A percentile compares a stretch with the other conserved stretches of the same genome.
Conservation (phyloP, 805 yeast species). For the Saturnispora sanitii region DNA sequence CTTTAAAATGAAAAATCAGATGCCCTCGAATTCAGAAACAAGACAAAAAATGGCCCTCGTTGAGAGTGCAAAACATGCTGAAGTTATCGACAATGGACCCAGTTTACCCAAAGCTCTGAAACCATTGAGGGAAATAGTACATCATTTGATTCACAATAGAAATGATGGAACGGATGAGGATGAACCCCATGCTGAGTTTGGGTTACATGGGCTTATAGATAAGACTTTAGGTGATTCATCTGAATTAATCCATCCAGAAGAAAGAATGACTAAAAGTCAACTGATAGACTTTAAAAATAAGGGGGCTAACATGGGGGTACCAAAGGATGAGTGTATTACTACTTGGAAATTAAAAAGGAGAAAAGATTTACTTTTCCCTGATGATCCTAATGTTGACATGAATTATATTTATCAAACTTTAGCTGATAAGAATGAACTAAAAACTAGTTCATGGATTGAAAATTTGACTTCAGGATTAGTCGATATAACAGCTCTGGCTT, state of each 20-base stretch:
- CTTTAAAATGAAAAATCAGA: neutral
- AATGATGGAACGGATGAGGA: neutral
- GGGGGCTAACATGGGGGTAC: neutral
- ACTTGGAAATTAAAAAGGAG: conserved; percentile 5
- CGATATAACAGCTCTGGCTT: conserved; percentile 62
- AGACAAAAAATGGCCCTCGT: neutral
- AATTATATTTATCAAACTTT: conserved; percentile 6
- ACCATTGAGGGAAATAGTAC: neutral
- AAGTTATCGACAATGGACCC: neutral
- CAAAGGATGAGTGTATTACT: neutral
- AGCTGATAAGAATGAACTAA: conserved; percentile 18
- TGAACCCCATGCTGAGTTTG: conserved; percentile 1
- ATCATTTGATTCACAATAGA: neutral
- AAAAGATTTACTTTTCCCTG: neutral
- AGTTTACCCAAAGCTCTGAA: neutral
- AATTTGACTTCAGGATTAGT: conserved; percentile 45
- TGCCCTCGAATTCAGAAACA: neutral
- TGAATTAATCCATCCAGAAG: conserved; percentile 3
- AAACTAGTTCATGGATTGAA: conserved; percentile 12
- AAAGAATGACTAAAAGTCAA: neutral
- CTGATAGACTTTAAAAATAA: neutral
- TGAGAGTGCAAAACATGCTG: neutral
- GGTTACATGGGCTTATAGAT: conserved; percentile 1
- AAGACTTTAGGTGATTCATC: conserved; percentile 5
- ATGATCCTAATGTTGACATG: conserved; percentile 1